Base-by-base conservation (phyloP, 2,329 filamentous ascomycete genomes). In the Pseudogymnoascus sp. region DNA sequence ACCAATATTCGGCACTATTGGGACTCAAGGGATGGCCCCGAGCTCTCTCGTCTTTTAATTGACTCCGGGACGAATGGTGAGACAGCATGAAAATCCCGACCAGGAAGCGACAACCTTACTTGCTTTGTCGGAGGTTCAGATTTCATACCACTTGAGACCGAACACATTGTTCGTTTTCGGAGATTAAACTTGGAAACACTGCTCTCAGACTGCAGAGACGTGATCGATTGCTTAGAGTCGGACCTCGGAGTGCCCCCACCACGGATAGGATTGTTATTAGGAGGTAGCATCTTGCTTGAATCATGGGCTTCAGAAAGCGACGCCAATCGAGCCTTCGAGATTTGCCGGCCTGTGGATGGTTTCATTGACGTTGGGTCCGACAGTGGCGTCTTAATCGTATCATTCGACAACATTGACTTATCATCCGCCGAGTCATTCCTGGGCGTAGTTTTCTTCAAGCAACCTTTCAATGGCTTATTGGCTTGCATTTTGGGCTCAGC, bases 331-430 rank as follows among this genome's bases (percentile, higher is more conserved):
- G 16, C 6, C 10, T 12, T 56, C 16, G 10, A 65, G 65, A 33
- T 19, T 65, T 62, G 63, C 62, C 62, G 65, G 63, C 61, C 62
- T 59, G 53, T 62, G 14, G 65, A 22, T 63, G 63, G 66, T 62
- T 65, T 66, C 61, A 65, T 65, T 64, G 65, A 68, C 66, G 66
- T 22, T 22, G 16, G 6, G 19, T 35, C 28, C 5, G 28, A 22
- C 28, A 8, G 28, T 33, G 50, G 4, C 3, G 50, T 22, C 11
- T 33, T 14, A 14, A 35, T n/a, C 1, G 16, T 12, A 33, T 35
- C 50, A 6, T 7, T 22, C 2, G 50, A 19, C 28, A 50, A 26
- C 12, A 35, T 12, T 35, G 28, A 12, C 11, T 22, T 19, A 19
- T 33, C 50, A 35, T 56, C 50, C n/a, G 35, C 28, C 10, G 3